These are phyloP conservation scores for Aspergillus eucalypticola DNA, from an alignment of 2,329 filamentous ascomycete species.

Conservation along the genomic window DNA sequence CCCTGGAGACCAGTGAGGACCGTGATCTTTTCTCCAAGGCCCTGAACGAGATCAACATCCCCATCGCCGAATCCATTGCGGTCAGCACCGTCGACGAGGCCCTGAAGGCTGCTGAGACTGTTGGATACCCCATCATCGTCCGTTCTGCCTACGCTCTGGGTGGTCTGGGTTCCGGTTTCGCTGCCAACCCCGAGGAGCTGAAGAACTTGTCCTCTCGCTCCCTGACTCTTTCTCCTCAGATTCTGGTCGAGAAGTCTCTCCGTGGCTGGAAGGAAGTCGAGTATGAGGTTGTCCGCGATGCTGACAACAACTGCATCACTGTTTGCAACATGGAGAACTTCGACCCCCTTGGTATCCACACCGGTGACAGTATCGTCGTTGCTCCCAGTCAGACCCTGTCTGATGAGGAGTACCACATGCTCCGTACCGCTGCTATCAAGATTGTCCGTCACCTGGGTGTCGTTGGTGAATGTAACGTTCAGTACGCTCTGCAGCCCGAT, in stretches of 20 bases:
- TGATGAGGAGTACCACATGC: slow-evolving; percentile 99
- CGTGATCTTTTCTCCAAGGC: slow-evolving; percentile 95
- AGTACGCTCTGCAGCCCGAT: slow-evolving; percentile 95
- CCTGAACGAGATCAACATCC: slow-evolving; percentile 94
- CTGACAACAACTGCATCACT: slow-evolving; percentile 97
- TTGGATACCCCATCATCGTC: slow-evolving; percentile 97
- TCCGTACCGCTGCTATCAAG: slow-evolving; percentile 95
- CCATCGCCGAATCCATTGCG: slow-evolving; percentile 93
- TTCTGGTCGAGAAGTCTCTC: slow-evolving; percentile 95
- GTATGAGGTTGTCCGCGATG: slow-evolving; percentile 97
- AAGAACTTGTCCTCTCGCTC: slow-evolving; percentile 91
- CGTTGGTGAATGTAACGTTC: slow-evolving; percentile 97
- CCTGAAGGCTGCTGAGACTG: slow-evolving; percentile 76
- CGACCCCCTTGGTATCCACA: slow-evolving; percentile 95
- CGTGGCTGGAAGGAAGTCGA: slow-evolving; percentile 99
- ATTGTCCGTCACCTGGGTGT: slow-evolving; percentile 96
- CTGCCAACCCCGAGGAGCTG: slow-evolving; percentile 89
- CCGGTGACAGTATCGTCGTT: slow-evolving; percentile 97
- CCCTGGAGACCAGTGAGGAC: slow-evolving; percentile 91
- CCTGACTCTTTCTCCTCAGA: slow-evolving; percentile 90
- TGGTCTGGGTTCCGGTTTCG: slow-evolving; percentile 94
- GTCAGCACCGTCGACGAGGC: slow-evolving; percentile 91
- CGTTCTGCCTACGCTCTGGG: slow-evolving; percentile 95
- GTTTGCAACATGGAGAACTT: slow-evolving; percentile 99
- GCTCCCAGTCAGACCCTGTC: slow-evolving; percentile 95